Base-by-base conservation (phyloP, 306 rosid species). In the Crotalaria pallida region DNA sequence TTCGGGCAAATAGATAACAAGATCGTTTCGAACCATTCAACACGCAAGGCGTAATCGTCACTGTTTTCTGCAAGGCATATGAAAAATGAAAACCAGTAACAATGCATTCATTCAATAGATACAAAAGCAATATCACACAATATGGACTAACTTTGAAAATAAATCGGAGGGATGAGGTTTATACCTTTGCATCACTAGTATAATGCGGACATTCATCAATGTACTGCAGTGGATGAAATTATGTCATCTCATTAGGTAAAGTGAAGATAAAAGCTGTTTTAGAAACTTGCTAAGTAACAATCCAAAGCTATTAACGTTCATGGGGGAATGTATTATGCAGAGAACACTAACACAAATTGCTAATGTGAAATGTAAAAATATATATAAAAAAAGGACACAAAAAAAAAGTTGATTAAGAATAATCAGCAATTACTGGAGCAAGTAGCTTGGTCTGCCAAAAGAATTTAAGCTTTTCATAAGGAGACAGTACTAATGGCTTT, bases 1-100 rank as follows among this genome's bases (percentile, higher is more conserved):
- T 79, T 53, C 86, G 74, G 26, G 86, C 86, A 29, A 82, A 82
- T 79, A 82, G 76, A 71, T 69, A 75, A 48, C 86, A 82, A 6
- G 86, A 69, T 66, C 86, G 79, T 66, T 53, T 79, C 10, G 52
- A 71, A 61, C 83, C 83, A 6, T 82, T 79, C 80, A 77, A 47
- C 5, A 70, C 3, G 55, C 86, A 82, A 7, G 83, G 83, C 23
- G 81, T 75, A 48, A 65, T 31, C 76, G 60, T 40, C 73, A 66
- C 69, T 4, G 86, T 50, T 65, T 69, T 75, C 86, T 82, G 86
- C 78, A 78, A 48, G 56, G 29, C 48, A 50, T 51, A 8, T 10
- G 55, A 73, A 51, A 63, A n/a, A 55, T 12, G 10, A 55, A 73
- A n/a, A 48, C 10, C n/a, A 53, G 22, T 29, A 31, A 33, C 33